A percentile compares a stretch with the other conserved stretches of the same genome.
phyloP scores from a whole-genome alignment of 192 early-diverging fungal genomes.

The Polychytrium aggregatum region DNA sequence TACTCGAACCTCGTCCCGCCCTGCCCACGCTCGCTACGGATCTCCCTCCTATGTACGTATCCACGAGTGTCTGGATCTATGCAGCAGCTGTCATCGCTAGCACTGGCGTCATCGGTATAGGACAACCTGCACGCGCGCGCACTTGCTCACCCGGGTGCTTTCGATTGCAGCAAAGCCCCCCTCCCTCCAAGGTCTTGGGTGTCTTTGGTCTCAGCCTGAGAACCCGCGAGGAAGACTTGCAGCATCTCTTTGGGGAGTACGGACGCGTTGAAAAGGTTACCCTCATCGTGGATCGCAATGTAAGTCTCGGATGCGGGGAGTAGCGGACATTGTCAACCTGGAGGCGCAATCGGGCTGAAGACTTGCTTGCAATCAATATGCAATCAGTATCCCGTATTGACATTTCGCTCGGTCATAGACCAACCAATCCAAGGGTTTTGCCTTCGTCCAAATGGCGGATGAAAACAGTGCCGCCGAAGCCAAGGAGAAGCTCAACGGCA shows the following conservation, averaged over 20 bases:
- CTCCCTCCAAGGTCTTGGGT: constrained; percentile 46
- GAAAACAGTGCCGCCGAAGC: constrained; percentile 41
- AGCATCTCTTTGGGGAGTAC: constrained; percentile 41
- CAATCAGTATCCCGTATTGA: no score
- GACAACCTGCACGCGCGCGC: no score
- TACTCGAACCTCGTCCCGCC: no score
- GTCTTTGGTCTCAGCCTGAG: constrained; percentile 57
- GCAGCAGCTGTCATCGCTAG: no score
- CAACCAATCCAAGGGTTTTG: constrained; percentile 55
- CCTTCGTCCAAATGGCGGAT: constrained; percentile 48
- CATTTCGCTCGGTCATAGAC: constrained; percentile 22
- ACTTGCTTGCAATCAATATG: constrained; percentile 1
- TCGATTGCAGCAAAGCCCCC: constrained; percentile 9
- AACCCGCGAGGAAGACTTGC: constrained; percentile 48
- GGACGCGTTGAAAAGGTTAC: constrained; percentile 45
- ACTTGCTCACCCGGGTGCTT: no score
- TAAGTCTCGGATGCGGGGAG: constrained; percentile 7
- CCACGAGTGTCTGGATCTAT: no score
- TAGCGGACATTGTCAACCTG: background rate
- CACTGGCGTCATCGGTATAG: no score
- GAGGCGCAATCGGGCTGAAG: no score
- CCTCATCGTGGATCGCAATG: constrained; percentile 45
- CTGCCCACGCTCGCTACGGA: no score
- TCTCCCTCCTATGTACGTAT: no score
- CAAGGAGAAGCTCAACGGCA: constrained; percentile 45